Evolutionary conservation across 257 asterid genomes (phyloP), one percentile per base, ranked within the genome.

Genomic region (Solanum sejunctum): DNA sequence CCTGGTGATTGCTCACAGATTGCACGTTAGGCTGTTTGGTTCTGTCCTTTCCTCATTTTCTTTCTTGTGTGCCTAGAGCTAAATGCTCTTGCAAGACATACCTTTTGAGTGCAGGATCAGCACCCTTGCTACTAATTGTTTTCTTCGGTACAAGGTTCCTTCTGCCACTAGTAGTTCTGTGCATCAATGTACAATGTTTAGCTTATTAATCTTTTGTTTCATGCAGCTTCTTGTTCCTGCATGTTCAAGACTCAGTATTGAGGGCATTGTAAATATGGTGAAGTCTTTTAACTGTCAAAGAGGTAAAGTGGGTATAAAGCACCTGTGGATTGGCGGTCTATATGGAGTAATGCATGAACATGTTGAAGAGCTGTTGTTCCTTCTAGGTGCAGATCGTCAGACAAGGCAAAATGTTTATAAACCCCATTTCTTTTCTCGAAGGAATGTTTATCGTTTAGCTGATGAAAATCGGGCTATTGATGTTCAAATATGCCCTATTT

Each of bases 141-240:
- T 17, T 78, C 61, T 10, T 78, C 4, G 64, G 49, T 12, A 52
- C 8, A 52, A 51, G 64, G 47, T 78, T 28, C 47, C 49, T 52
- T 77, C 28, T 78, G 64, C 43, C 26, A 52, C 10, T 77, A 16
- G 39, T 77, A 77, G 45, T 77, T 77, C 7, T 77, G 64, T 26
- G 49, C 26, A 8, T 77, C 7, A 51, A 15, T 77, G 26, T 52
- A 51, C 23, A 23, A 49, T 77, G 61, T 16, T 77, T 61, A 85
- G 67, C 85, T 91, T 63, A 85, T 91, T 73, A 85, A 13, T 49
- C 51, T 71, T 58, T 81, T 21, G 57, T 47, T 39, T 58, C 56
- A 67, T 92, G 93, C 93, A 96, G 99, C 83, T 96, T 13, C 90
- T 87, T 79, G 94, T 96, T 87, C 97, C 98, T 73, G 98, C 95